Base-by-base conservation (phyloP, 106 monocot species). In the Iris macrosiphon region DNA sequence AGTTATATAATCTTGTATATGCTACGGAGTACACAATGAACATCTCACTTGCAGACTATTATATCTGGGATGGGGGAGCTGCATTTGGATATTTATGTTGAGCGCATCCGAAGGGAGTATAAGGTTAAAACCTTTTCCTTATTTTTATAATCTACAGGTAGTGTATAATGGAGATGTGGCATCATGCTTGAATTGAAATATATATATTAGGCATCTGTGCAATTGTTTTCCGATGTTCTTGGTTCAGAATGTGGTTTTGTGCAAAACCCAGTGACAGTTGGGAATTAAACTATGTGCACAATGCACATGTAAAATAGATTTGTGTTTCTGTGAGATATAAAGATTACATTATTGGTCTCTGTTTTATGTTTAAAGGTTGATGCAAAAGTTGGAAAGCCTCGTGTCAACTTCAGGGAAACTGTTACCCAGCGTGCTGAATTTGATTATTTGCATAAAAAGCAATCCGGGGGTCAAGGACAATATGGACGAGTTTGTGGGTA, bases 41-140 rank as follows among this genome's bases (percentile, higher is more conserved):
- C 16, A 33, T 45, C 3, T 40, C 26, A 11, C 43, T 32, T 73
- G 25, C 78, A 96, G 98, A 98, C 98, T 37, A 98, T 98, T 55
- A 98, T 98, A 61, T 98, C 98, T 41, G 98, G 98, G 40, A 98
- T 98, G 98, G 98, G 98, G 40, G 98, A 98, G 61, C 55, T 98
- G 50, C 98, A 98, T 69, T 75, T 98, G 75, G 98, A 98, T 63
- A 91, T 98, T 41, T 98, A 98, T 70, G 91, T 98, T 49, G 98
- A 98, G 40, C 87, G 98, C 23, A 98, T 98, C 25, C 59, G 80
- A 35, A 83, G 98, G 55, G 98, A 98, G 45, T 98, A 98, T 48
- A 98, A 98, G 87, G 98, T 98, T 56, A 21, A 53, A 4, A 55
- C 16, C 14, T 4, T 30, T 47, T 26, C 26, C 15, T 15, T 7